These are phyloP conservation scores for Cordyceps tenuipes DNA, from an alignment of 2,329 filamentous ascomycete species.

Conservation along the genomic window DNA sequence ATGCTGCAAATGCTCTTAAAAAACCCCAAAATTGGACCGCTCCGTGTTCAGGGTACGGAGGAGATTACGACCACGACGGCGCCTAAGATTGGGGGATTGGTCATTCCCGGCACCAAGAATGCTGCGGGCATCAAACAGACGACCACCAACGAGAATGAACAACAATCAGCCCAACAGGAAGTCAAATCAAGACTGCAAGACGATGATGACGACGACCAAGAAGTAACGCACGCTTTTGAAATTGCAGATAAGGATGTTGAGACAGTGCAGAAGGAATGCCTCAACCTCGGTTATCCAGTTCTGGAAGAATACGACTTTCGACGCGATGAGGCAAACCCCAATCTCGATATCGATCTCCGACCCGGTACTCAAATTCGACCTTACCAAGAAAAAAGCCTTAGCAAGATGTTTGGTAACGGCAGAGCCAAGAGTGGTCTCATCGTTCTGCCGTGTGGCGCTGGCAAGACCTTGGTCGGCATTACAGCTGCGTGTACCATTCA, in stretches of 20 bases:
- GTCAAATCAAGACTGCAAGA: slow-evolving; percentile 70
- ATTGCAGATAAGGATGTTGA: slow-evolving; percentile 78
- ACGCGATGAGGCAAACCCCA: slow-evolving; percentile 81
- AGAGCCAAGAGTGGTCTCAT: slow-evolving; percentile 97
- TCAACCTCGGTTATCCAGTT: slow-evolving; percentile 77
- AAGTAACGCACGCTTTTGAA: slow-evolving; percentile 88
- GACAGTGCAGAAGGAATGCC: slow-evolving; percentile 78
- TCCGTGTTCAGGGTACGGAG: slow-evolving; percentile 62
- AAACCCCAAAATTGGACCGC: slow-evolving; percentile 72
- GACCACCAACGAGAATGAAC: slow-evolving; percentile 30
- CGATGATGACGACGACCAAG: slow-evolving; percentile 77
- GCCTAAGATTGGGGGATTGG: slow-evolving; percentile 76
- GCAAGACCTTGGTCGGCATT: slow-evolving; percentile 96
- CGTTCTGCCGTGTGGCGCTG: slow-evolving; percentile 89
- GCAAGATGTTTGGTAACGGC: slow-evolving; percentile 99
- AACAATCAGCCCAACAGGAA: slow-evolving; percentile 48
- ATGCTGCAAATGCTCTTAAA: slow-evolving; percentile 82
- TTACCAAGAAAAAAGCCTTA: slow-evolving; percentile 95
- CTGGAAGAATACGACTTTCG: slow-evolving; percentile 97
- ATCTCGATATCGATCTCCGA: slow-evolving; percentile 85
- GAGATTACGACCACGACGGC: slow-evolving; percentile 75
- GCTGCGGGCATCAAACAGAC: slow-evolving; percentile 82
- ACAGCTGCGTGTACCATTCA: slow-evolving; percentile 97
- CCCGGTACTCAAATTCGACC: slow-evolving; percentile 84
- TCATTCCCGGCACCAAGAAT: slow-evolving; percentile 91